phyloP scores from a whole-genome alignment of 192 early-diverging fungal species.

The Backusella liffmaniae region DNA sequence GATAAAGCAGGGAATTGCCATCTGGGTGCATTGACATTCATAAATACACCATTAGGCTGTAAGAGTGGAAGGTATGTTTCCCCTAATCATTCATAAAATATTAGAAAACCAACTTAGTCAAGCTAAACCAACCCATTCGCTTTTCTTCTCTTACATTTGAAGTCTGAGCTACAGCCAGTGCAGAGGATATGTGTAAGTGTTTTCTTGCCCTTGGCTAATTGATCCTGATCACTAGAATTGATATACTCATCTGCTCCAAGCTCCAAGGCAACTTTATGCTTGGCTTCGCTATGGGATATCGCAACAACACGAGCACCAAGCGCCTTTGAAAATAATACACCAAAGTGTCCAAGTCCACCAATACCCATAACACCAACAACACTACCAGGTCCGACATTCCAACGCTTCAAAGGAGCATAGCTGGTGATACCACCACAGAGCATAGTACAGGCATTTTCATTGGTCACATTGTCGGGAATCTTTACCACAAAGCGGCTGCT shows the following conservation, averaged over 20 bases:
- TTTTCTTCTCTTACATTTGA: not conserved
- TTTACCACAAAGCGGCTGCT: slow-evolving; percentile 56
- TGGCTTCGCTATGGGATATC: slow-evolving; percentile 52
- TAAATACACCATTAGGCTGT: slow-evolving; percentile 7
- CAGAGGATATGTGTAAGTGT: slow-evolving; percentile 31
- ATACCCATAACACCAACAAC: slow-evolving; percentile 3
- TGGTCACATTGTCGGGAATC: slow-evolving; percentile 47
- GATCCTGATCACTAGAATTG: slow-evolving; percentile 12
- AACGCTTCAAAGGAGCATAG: slow-evolving; percentile 44
- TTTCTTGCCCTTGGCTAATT: not conserved
- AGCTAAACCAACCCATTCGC: no score
- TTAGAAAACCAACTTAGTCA: no score
- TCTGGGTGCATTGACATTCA: not conserved
- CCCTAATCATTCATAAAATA: not conserved
- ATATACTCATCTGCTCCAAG: slow-evolving; percentile 51
- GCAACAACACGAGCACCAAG: slow-evolving; percentile 50
- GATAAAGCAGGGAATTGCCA: not conserved
- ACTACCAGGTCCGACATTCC: slow-evolving; percentile 35
- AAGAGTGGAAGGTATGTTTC: not conserved
- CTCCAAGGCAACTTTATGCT: slow-evolving; percentile 52
- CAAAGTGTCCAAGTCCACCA: slow-evolving; percentile 58
- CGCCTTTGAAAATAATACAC: slow-evolving; percentile 47
- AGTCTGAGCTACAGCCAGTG: not conserved
- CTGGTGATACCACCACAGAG: slow-evolving; percentile 75
- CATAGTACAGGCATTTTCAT: slow-evolving; percentile 60